phyloP scores from a whole-genome alignment of 2,329 filamentous ascomycete genomes.

The Thermochaetoides dissita region DNA sequence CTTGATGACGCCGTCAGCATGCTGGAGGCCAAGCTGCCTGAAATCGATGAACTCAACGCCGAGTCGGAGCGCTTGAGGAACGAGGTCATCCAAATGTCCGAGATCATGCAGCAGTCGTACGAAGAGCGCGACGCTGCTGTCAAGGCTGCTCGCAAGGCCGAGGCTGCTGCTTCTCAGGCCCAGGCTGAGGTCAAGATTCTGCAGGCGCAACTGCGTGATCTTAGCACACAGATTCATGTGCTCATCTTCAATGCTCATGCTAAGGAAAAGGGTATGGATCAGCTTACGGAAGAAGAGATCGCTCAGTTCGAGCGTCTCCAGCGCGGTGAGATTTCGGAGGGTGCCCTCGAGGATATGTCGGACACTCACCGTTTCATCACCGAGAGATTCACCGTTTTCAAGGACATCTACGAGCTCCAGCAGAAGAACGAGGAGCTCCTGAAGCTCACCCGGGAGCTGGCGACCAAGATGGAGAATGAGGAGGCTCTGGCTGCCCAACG shows the following conservation, averaged over 20 bases:
- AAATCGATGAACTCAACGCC: conserved; percentile 70
- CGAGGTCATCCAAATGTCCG: conserved; percentile 74
- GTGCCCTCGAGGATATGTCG: conserved; percentile 58
- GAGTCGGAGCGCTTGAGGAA: conserved; percentile 69
- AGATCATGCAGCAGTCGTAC: conserved; percentile 67
- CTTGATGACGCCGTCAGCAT: conserved; percentile 77
- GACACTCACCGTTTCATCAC: conserved; percentile 83
- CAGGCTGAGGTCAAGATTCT: conserved; percentile 64
- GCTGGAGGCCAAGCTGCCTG: conserved; percentile 72
- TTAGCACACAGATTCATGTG: conserved; percentile 81
- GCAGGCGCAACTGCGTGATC: conserved; percentile 74
- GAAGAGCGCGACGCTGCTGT: conserved; percentile 66
- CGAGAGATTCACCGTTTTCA: conserved; percentile 79
- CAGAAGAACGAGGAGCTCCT: conserved; percentile 77
- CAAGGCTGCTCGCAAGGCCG: conserved; percentile 65
- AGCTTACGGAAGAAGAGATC: conserved; percentile 57
- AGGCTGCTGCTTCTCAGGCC: conserved; percentile 51
- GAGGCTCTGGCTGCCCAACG: conserved; percentile 59
- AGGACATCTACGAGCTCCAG: conserved; percentile 70
- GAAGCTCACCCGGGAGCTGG: conserved; percentile 68
- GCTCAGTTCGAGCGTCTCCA: conserved; percentile 65
- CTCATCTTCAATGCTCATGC: conserved; percentile 77
- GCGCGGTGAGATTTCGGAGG: conserved; percentile 58
- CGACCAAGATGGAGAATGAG: conserved; percentile 80
- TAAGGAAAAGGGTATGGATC: conserved; percentile 62